phyloP scores from a whole-genome alignment of 805 yeast genomes.

The Candida multigemmis region DNA sequence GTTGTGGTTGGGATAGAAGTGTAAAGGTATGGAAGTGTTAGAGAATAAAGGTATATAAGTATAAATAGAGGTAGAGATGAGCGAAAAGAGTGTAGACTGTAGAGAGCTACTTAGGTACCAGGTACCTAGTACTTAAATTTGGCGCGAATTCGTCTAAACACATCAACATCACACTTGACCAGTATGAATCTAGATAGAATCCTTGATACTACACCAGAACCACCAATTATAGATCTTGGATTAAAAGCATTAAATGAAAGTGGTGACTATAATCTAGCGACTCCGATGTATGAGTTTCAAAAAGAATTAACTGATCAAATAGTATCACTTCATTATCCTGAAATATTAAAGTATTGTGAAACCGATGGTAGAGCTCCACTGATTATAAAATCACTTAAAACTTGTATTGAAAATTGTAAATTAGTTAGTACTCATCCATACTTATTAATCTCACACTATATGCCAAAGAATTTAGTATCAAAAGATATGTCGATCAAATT shows the following conservation, averaged over 20 bases:
- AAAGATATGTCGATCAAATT: constrained; percentile 65
- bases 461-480: constrained; percentile 70
- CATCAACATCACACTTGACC: background rate
- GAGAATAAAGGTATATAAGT: background rate
- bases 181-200: constrained; percentile 67
- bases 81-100: background rate
- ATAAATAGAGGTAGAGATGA: background rate
- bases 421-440: constrained; percentile 87
- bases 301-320: constrained; percentile 86
- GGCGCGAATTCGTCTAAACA: constrained; percentile 1
- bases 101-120: background rate
- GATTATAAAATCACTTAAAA: constrained; percentile 65
- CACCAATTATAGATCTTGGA: constrained; percentile 54
- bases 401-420: constrained; percentile 67
- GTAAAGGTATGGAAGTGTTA: constrained; percentile 49
- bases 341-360: constrained; percentile 80
- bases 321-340: constrained; percentile 84
- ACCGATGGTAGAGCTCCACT: constrained; percentile 40
- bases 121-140: background rate
- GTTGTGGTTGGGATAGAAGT: constrained; percentile 82
- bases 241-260: constrained; percentile 36
- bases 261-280: constrained; percentile 69
- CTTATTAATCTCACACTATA: constrained; percentile 69
- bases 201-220: constrained; percentile 78
- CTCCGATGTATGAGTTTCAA: constrained; percentile 81